Base-by-base conservation (phyloP, 495 filamentous ascomycete genomes). In the Aspergillus incahuasiensis region DNA sequence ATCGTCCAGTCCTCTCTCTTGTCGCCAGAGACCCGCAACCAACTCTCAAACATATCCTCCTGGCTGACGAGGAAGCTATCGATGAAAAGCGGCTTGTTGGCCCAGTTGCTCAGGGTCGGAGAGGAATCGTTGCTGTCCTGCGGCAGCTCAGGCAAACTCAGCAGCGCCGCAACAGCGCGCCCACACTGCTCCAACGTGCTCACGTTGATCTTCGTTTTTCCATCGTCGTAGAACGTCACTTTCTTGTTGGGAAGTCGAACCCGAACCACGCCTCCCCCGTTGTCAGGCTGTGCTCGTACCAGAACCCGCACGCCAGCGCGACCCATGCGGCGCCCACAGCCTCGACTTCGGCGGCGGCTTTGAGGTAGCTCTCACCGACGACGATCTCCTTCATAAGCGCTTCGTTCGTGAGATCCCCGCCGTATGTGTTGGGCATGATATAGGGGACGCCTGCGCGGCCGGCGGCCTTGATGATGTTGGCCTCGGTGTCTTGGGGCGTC, bases 401-500 rank as follows among this genome's bases (percentile, higher is more conserved):
- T 12, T 35, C 32, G 32, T 35, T 35, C 5, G 32, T 35, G 32
- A 35, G 8, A 50, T 83, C 78, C 19, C 52, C 46, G 20, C 77
- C 77, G 56, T 67, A 87, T 43, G 74, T 74, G 65, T 86, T 87
- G 16, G 87, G 86, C 32, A 88, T 61, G 46, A 89, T 64, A 68
- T 81, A 87, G 0, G 64, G 67, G 0, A 89, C 81, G 5, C 77
- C 78, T 1, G 87, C 86, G 40, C 77, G 70, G 6, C 73, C 82
- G 1, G 87, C 87, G 0, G 86, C 86, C 3, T 74, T 58, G 57
- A 86, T 65, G 51, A 89, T 71, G 43, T 74, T 70, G 22, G 49
- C 47, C 12, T 84, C 75, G 1, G 65, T 70, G 1, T 75, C 72
- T 6, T 56, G 61, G 0, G 78, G 68, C 0, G 75, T 74, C 0